Percentiles rank a stretch among this genome's conserved stretches.
Evolutionary conservation across 148 eudicot genomes (phyloP).

Genomic region (Vaccinium macrocarpon): DNA sequence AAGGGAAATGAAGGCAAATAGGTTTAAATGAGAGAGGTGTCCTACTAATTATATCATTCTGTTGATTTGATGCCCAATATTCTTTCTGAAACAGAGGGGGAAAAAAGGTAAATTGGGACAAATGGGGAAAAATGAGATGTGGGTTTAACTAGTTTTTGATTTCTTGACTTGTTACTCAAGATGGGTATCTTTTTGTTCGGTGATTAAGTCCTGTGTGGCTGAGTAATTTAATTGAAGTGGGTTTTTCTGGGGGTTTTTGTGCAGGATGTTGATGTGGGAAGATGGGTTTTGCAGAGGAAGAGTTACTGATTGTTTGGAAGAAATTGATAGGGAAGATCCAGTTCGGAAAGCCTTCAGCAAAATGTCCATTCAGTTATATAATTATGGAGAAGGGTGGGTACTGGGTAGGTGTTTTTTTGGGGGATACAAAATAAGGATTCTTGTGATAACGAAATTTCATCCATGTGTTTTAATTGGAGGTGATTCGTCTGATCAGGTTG

Average conservation of each 20-base stretch:
- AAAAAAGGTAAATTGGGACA: background rate
- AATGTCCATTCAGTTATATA: slow-evolving; percentile 97
- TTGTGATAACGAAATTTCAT: background rate
- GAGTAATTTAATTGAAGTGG: background rate
- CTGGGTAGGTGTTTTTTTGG: slow-evolving; percentile 68
- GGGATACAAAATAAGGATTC: too few relatives aligned
- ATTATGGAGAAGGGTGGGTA: slow-evolving; percentile 99
- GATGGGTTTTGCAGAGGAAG: slow-evolving; percentile 95
- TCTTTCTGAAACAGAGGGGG: background rate
- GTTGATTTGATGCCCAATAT: background rate
- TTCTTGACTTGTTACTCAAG: slow-evolving; percentile 13
- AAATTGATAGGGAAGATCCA: slow-evolving; percentile 82
- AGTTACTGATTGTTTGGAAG: slow-evolving; percentile 71
- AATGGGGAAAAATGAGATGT: slow-evolving; percentile 2
- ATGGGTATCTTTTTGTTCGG: slow-evolving; percentile 1
- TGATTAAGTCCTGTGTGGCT: slow-evolving; percentile 8
- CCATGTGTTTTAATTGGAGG: slow-evolving; percentile 14
- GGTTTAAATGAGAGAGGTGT: background rate
- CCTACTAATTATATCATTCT: background rate
- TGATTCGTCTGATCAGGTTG: slow-evolving; percentile 55
- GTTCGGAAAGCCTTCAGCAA: slow-evolving; percentile 96
- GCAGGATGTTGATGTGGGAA: slow-evolving; percentile 99
- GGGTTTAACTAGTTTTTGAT: slow-evolving; percentile 11
- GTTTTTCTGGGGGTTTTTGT: background rate
- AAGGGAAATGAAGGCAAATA: background rate